Percentiles rank a stretch among this genome's conserved stretches.
Evolutionary conservation across 371 early-diverging fungal genomes (phyloP).

Genomic region (Apophysomyces variabilis): DNA sequence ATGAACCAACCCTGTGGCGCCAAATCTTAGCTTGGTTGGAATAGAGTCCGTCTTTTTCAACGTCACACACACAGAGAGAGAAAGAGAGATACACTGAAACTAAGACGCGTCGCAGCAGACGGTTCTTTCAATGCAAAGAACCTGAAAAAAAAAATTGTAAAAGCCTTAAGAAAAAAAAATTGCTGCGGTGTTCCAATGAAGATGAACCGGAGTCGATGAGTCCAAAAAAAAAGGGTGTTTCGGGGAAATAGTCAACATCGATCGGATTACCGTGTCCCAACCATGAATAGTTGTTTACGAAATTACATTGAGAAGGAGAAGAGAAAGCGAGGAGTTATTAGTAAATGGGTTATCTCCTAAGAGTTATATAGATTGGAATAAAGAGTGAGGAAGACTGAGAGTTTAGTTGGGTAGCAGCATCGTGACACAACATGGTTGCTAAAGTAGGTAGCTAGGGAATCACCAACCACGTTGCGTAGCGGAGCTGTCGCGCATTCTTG

Average conservation of each 20-base stretch:
- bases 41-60: background rate
- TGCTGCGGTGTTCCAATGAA: too few species aligned
- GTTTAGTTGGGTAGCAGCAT: background rate
- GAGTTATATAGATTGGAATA: background rate
- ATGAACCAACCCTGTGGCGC: conserved; percentile 1
- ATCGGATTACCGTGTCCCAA: too few species aligned
- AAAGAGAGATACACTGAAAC: too few species aligned
- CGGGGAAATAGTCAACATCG: too few species aligned
- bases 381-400: background rate
- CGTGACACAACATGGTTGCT: conserved; percentile 5
- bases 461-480: conserved; percentile 12
- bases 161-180: too few species aligned
- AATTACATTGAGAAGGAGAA: background rate
- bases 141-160: background rate
- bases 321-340: background rate
- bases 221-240: too few species aligned
- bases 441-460: conserved; percentile 1
- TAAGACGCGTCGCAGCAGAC: background rate
- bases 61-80: background rate
- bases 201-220: too few species aligned
- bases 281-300: background rate
- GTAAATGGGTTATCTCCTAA: background rate
- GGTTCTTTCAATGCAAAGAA: background rate
- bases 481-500: conserved; percentile 11
- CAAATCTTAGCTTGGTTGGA: background rate